These are phyloP conservation scores for Sanghuangporus weigelae DNA, from an alignment of 1,284 basidiomycete genomes.

Conservation along the genomic window DNA sequence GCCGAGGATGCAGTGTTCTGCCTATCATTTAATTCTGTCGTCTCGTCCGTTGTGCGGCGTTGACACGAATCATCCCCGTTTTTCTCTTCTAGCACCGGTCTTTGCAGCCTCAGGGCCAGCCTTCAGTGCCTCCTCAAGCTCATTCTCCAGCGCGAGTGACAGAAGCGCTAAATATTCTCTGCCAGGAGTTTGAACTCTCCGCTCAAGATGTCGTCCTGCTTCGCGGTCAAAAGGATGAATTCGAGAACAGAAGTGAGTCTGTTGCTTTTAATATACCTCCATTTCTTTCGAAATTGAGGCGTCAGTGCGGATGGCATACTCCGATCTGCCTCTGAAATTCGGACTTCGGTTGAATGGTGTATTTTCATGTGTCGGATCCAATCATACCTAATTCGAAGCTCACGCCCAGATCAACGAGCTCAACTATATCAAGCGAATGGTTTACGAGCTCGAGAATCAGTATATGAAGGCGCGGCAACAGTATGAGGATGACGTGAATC, in stretches of 20 bases:
- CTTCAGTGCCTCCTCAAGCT: slow-evolving; percentile 34
- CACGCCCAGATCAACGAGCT: slow-evolving; percentile 68
- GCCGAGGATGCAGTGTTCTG: background rate
- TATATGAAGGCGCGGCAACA: slow-evolving; percentile 68
- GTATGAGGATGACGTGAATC: slow-evolving; percentile 70
- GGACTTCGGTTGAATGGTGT: background rate
- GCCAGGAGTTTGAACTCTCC: slow-evolving; percentile 82
- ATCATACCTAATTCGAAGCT: slow-evolving; percentile 36
- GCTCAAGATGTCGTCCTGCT: slow-evolving; percentile 64
- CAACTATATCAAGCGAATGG: slow-evolving; percentile 65
- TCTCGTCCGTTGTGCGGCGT: background rate
- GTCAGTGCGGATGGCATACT: too few relatives aligned
- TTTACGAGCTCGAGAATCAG: slow-evolving; percentile 74
- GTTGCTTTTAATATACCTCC: too few relatives aligned
- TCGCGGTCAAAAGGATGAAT: slow-evolving; percentile 83
- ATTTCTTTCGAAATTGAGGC: background rate
- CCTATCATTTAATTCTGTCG: background rate
- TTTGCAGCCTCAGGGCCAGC: slow-evolving; percentile 54
- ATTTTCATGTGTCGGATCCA: background rate
- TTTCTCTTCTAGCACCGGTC: slow-evolving; percentile 50
- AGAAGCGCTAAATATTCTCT: slow-evolving; percentile 80
- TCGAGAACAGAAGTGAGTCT: slow-evolving; percentile 76
- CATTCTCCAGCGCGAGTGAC: slow-evolving; percentile 50
- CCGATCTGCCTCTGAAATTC: too few relatives aligned
- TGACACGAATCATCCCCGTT: slow-evolving; percentile 3